A percentile compares a stretch with the other conserved stretches of the same genome.
These are phyloP conservation scores for Helicosporidium sp. DNA, from an alignment of 139 green algal genomes.

Conservation along the genomic window DNA sequence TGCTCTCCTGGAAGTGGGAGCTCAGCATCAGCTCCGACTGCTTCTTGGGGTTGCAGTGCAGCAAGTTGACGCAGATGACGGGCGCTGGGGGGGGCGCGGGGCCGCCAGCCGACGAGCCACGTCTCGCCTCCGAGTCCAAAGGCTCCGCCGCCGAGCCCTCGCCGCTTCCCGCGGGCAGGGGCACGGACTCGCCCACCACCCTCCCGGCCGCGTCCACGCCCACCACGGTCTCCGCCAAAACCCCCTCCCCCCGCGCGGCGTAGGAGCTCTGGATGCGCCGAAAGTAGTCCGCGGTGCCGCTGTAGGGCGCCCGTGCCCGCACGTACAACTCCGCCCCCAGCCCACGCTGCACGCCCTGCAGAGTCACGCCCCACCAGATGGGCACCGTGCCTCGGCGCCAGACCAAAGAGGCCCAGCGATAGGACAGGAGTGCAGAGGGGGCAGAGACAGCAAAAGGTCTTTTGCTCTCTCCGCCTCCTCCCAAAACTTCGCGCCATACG, in stretches of 20 bases:
- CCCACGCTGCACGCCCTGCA: conserved; percentile 26
- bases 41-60: conserved; percentile 53
- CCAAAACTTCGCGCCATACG: conserved; percentile 27
- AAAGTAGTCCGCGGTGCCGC: conserved; percentile 57
- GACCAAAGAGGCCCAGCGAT: conserved; percentile 47
- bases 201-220: background rate
- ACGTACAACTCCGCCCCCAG: conserved; percentile 57
- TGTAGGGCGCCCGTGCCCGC: conserved; percentile 47
- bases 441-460: background rate
- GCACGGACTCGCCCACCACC: background rate
- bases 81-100: conserved; percentile 16
- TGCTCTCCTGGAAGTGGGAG: conserved; percentile 47
- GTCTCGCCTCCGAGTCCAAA: background rate
- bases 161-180: background rate
- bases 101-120: too few relatives aligned
- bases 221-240: too few relatives aligned
- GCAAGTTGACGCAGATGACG: conserved; percentile 80
- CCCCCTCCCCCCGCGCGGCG: too few relatives aligned
- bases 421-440: too few relatives aligned
- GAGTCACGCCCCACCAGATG: conserved; percentile 39
- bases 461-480: background rate
- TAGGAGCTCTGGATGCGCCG: conserved; percentile 44
- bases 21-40: conserved; percentile 45
- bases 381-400: conserved; percentile 75
- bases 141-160: too few relatives aligned